Evolutionary conservation across 345 rosid genomes (phyloP), one percentile per base, ranked within the genome.

Genomic region (Jatropha curcas): DNA sequence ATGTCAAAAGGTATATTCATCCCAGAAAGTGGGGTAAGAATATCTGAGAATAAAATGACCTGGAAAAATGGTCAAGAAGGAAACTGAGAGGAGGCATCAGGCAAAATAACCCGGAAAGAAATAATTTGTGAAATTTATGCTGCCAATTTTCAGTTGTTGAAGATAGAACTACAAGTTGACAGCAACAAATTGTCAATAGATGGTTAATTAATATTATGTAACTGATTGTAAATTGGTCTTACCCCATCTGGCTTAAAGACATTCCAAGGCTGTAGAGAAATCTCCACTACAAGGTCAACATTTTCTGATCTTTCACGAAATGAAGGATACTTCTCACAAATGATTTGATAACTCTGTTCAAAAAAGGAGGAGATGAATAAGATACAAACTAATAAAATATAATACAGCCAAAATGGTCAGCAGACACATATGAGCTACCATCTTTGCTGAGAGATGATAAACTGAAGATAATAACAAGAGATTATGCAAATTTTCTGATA

Each of bases 1-100:
- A 95, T 93, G 80, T 95, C 98, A 58, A 95, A 95, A 65, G 98
- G 99, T 84, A 95, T 89, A 82, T 95, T 95, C 99, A 95, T 95
- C 80, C 99, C 98, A 59, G 99, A 83, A 77, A 95, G 94, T 62
- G 99, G 97, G 64, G 99, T 95, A 62, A 95, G 89, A 80, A 95
- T 95, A 84, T 92, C 99, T 0, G 99, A 92, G 87, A 95, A 95
- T 70, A 95, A 85, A 77, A 95, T 95, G 65, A 95, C 98, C 98
- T 94, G 85, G 65, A 61, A 75, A 20, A 74, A 71, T 11, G 69
- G 67, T 68, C 17, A 62, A 78, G 14, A 70, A 28, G 58, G 17
- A 68, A 65, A 28, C 58, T 22, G 41, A 45, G 46, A 64, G 17
- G 48, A 45, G 24, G 17, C 16, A 64, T 59, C 61, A 46, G 61